Evolutionary conservation across 202 grass and related monocot species (phyloP).

Genomic region (Carex arenaria): DNA sequence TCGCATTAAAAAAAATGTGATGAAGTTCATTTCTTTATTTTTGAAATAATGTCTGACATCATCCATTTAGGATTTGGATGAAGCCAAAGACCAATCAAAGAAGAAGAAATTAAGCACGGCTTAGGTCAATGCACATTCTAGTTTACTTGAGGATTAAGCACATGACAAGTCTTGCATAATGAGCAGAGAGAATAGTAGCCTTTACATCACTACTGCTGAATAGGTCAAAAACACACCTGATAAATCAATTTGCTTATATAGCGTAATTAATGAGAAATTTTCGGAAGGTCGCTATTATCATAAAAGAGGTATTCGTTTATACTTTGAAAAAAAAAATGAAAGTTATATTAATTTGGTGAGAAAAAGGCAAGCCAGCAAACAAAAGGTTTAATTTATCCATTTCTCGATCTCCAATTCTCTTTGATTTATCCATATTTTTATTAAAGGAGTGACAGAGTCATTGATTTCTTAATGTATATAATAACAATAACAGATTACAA

Average conservation of each 20-base stretch:
- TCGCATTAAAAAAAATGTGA: too few relatives aligned
- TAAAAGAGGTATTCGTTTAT: not conserved
- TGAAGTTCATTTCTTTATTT: too few relatives aligned
- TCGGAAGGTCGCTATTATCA: not conserved
- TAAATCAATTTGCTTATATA: not conserved
- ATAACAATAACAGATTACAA: not conserved
- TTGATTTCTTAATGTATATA: not conserved
- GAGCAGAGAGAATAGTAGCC: too few relatives aligned
- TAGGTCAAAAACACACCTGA: not conserved
- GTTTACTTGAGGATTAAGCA: slow-evolving; percentile 28
- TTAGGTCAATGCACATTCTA: slow-evolving; percentile 27
- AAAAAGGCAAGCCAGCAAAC: too few relatives aligned
- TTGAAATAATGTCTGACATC: too few relatives aligned
- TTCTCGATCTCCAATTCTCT: not conserved
- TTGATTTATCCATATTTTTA: not conserved
- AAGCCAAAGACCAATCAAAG: slow-evolving; percentile 12
- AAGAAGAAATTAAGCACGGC: not conserved
- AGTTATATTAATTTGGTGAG: not conserved
- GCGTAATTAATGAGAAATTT: not conserved
- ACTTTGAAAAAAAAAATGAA: not conserved
- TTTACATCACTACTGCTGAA: too few relatives aligned
- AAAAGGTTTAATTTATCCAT: not conserved
- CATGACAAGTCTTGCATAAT: not conserved
- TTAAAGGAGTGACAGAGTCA: not conserved
- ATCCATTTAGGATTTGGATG: not conserved